Base-by-base conservation (phyloP, 1,284 basidiomycete species). In the Boletus hoseneyae region DNA sequence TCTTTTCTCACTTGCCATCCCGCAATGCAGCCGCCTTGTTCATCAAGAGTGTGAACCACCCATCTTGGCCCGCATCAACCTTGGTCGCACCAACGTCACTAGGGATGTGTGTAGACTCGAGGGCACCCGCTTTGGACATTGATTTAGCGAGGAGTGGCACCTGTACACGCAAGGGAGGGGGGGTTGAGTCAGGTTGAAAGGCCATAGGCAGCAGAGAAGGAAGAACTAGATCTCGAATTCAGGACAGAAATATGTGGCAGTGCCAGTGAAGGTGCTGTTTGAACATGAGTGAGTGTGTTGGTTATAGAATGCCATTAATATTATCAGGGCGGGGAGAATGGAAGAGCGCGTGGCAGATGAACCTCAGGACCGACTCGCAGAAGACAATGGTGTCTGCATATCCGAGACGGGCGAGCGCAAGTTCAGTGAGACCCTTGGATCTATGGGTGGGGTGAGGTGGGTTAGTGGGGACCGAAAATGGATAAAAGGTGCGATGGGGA, bases 351-450 rank as follows among this genome's bases (percentile, higher is more conserved):
- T 27, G 10, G 27, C 21, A 6, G 30, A 46, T 78, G 43, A 55
- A 83, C 81, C 64, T 61, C 3, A 67, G 39, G 6, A 79, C 50
- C 1, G 50, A 62, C 57, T 85, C 83, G 0, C 82, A 74, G 66
- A 89, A 82, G 42, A 89, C 64, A 54, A 90, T 79, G 0, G 81
- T 81, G 41, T 89, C 83, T 10, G 68, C 61, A 63, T 88, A 92
- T 9, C 83, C 85, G 6, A 90, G 64, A 3, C 63, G 66, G 0
- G 86, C 82, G 10, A 92, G 71, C 0, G 70, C 83, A 45, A 79
- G 70, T 64, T 92, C 90, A 0, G 90, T 91, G 34, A 83, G 66
- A 11, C 87, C 89, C 66, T 91, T 90, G 60, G 78, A 82, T 70
- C 82, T 84, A 47, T 16, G 18, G 4, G 18, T 6, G 15, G 10